Conservation (phyloP, 108 stramenopile genomes). For the Schizochytrium sp. region DNA sequence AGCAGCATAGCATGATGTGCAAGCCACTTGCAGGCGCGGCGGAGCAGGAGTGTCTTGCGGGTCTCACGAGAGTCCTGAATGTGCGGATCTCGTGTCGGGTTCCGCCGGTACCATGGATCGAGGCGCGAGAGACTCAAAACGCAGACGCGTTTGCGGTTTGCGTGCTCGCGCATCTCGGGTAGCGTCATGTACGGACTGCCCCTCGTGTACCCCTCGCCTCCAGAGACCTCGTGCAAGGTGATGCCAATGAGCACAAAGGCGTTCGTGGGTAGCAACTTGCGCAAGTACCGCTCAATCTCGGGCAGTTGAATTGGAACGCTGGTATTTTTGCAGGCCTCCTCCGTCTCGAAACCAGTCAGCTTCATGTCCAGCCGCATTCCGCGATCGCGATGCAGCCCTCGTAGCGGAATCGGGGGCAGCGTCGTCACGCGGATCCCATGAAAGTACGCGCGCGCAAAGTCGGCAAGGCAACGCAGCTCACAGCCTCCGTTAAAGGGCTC, state of each 20-base stretch:
- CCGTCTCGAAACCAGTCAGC: not conserved
- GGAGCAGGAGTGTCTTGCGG: not conserved
- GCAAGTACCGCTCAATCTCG: not conserved
- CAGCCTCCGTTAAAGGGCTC: not conserved
- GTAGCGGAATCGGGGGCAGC: not conserved
- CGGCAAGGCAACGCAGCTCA: not conserved
- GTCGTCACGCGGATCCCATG: not conserved
- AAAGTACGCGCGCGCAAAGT: not conserved
- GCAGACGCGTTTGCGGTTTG: not conserved
- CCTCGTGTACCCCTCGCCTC: not conserved
- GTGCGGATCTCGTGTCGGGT: not conserved
- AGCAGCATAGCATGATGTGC: not conserved
- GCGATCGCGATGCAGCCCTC: not conserved
- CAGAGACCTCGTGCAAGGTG: not conserved
- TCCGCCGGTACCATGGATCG: not conserved
- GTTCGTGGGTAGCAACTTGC: not conserved
- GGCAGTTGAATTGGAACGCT: not conserved
- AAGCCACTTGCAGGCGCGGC: not conserved
- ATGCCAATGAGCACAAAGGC: not conserved
- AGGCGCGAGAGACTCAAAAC: not conserved
- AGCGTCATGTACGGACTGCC: not conserved
- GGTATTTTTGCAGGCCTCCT: not conserved
- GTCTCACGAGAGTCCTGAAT: not conserved
- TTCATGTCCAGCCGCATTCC: not conserved
- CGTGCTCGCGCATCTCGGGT: not conserved